Evolutionary conservation across 2,329 filamentous ascomycete species (phyloP).

Genomic region (Penicillium sp.): DNA sequence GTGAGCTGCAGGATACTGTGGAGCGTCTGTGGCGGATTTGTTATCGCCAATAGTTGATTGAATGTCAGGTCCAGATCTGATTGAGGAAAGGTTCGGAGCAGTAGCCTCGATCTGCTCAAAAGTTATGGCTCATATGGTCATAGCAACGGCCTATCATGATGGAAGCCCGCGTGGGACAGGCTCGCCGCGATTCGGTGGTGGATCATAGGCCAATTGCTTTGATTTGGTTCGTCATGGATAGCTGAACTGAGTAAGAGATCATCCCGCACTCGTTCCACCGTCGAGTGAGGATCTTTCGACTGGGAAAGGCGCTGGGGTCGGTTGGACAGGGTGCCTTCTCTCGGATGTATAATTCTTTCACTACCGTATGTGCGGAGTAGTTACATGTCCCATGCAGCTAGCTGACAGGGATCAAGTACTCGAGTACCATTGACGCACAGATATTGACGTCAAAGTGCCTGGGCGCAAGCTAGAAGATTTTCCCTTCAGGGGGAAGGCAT

Average conservation of each 20-base stretch:
- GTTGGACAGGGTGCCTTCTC: conserved; percentile 10
- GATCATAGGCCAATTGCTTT: conserved; percentile 2
- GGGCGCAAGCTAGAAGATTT: not conserved
- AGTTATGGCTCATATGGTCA: conserved; percentile 6
- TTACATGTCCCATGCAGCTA: not conserved
- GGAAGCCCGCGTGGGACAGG: conserved; percentile 20
- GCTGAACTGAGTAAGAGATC: conserved; percentile 19
- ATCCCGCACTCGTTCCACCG: conserved; percentile 5
- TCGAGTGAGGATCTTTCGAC: conserved; percentile 3
- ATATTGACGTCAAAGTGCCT: not conserved
- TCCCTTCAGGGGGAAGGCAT: not conserved
- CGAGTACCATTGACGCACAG: not conserved
- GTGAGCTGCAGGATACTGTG: conserved; percentile 23
- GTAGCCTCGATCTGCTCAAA: conserved; percentile 18
- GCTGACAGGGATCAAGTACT: not conserved
- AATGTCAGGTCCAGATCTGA: conserved; percentile 14
- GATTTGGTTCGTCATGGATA: conserved; percentile 2
- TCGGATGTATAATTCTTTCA: not conserved
- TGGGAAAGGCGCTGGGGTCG: conserved; percentile 15
- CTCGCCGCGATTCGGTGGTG: conserved; percentile 7
- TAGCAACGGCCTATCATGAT: conserved; percentile 10
- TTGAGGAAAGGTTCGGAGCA: conserved; percentile 10
- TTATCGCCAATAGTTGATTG: conserved; percentile 27
- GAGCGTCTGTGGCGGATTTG: conserved; percentile 23
- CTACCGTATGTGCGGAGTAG: not conserved